Conservation (phyloP, 179 eudicot species). For the Carnegiea gigantea region DNA sequence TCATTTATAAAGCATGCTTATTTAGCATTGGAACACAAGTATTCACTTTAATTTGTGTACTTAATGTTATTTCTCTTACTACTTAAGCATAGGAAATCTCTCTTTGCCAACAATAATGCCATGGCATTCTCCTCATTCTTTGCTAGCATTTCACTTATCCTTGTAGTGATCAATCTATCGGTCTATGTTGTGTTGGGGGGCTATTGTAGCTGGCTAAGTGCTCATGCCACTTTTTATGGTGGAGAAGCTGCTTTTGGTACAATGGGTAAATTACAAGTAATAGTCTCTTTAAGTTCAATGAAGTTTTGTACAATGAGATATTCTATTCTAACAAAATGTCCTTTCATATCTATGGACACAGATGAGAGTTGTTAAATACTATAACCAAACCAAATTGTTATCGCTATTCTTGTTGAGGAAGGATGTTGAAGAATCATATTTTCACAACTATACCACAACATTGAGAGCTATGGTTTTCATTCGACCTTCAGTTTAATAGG, state of each 20-base stretch:
- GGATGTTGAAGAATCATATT: no score
- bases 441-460: no score
- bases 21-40: neutral
- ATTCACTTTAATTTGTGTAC: neutral
- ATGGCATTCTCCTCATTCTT: slow-evolving; percentile 8
- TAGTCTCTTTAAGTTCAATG: neutral
- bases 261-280: slow-evolving; percentile 28
- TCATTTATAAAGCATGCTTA: neutral
- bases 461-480: no score
- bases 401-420: no score
- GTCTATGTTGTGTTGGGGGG: slow-evolving; percentile 27
- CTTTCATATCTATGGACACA: no score
- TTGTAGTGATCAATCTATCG: slow-evolving; percentile 26
- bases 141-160: slow-evolving; percentile 17
- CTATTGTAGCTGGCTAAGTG: slow-evolving; percentile 42
- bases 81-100: neutral
- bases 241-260: slow-evolving; percentile 34
- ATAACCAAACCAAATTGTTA: no score
- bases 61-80: neutral
- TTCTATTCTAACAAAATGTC: no score
- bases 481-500: no score
- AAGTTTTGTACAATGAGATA: no score
- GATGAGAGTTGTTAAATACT: no score
- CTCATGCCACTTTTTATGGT: slow-evolving; percentile 32
- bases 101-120: neutral